These are phyloP conservation scores for Neostapfia colusana DNA, from an alignment of 176 grass and related monocot species.

Conservation along the genomic window DNA sequence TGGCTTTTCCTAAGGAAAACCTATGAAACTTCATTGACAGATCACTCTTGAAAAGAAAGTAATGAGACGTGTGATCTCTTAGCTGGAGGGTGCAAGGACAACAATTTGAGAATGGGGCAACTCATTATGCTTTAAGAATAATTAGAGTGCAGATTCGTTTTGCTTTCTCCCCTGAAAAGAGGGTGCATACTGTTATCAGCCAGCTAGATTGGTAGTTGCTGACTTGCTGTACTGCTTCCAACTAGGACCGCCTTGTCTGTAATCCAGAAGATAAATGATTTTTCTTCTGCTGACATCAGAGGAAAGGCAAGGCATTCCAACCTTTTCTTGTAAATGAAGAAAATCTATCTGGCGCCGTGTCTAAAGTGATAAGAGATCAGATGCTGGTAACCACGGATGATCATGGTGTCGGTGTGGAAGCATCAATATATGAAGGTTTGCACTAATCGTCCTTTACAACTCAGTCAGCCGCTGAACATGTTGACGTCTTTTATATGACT, in stretches of 20 bases:
- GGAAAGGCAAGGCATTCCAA: neutral
- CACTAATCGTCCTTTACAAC: too few relatives aligned
- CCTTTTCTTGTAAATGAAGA: neutral
- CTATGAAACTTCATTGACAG: neutral
- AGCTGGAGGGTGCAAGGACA: neutral
- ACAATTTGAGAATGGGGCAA: neutral
- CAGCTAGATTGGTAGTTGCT: neutral
- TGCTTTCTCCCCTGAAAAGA: neutral
- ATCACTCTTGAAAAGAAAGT: neutral
- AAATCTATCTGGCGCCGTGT: neutral
- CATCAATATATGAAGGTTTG: too few relatives aligned
- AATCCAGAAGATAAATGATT: neutral
- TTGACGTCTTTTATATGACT: too few relatives aligned
- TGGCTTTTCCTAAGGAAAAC: neutral
- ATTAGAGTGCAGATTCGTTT: neutral
- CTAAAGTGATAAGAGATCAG: neutral
- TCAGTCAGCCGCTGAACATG: too few relatives aligned
- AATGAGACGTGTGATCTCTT: neutral
- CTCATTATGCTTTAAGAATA: conserved; percentile 6
- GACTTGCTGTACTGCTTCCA: neutral
- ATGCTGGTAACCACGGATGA: neutral
- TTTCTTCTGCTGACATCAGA: neutral
- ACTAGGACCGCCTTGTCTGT: neutral
- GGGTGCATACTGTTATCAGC: neutral
- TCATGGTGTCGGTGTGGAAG: neutral